Base-by-base conservation (phyloP, 2,329 filamentous ascomycete genomes). In the Cordyceps cicadae region DNA sequence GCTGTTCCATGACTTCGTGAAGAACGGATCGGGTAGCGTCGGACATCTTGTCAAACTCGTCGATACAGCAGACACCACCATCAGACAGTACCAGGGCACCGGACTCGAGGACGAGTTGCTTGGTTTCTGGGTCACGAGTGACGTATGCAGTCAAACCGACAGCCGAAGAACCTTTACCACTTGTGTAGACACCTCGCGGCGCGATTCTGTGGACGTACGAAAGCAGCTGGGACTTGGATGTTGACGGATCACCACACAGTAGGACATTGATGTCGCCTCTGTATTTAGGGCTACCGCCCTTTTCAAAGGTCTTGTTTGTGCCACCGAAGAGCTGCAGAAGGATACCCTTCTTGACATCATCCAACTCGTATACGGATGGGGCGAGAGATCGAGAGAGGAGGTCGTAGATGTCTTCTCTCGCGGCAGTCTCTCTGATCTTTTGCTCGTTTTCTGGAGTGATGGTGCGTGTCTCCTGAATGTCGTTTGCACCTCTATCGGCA, bases 291-390 rank as follows among this genome's bases (percentile, higher is more conserved):
- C 90, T 96, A 62, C 92, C 94, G 60, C 94, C 94, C 75, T 97
- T 97, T 62, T 96, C 85, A 73, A 99, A 99, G 0, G 90, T 90
- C 77, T 99, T 99, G 79, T 99, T 99, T 39, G 94, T 96, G 61
- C 94, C 94, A 43, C 94, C 93, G 71, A 99, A 99, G 46, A 99
- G 84, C 70, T 99, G 94, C 4, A 99, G 85, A 12, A 99, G 80
- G 63, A 99, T 97, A 12, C 94, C 94, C 76, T 99, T 99, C 81
- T 99, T 99, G 53, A 97, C 92, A 69, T 99, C 94, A 67, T 99
- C 94, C 87, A 96, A 89, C 75, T 99, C 94, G 76, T 95, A 97
- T 69, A 99, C 88, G 62, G 92, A 97, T 15, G 94, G 94, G 2
- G 94, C 94, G 32, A 99, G 79, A 1, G 93, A 97, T 43, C 93